A percentile compares a stretch with the other conserved stretches of the same genome.
These are phyloP conservation scores for Chamaenerion angustifolium DNA, from an alignment of 345 rosid genomes.

Conservation along the genomic window DNA sequence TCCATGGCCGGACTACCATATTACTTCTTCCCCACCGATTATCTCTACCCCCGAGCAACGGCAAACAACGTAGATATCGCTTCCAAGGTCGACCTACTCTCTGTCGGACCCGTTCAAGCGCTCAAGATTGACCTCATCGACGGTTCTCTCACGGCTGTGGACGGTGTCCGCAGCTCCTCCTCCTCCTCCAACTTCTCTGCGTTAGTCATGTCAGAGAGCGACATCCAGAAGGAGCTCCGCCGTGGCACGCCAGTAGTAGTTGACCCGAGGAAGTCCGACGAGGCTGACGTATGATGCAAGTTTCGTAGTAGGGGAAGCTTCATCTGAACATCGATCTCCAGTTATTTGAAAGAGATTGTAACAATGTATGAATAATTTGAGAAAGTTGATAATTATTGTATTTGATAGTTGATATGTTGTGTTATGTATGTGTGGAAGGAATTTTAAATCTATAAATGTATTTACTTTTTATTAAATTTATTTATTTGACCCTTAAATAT, in stretches of 20 bases:
- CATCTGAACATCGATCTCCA: no score
- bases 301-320: no score
- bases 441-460: no score
- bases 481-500: no score
- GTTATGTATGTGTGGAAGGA: no score
- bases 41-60: slow-evolving; percentile 7
- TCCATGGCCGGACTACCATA: slow-evolving; percentile 11
- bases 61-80: not conserved
- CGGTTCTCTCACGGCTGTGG: no score
- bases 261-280: slow-evolving; percentile 1
- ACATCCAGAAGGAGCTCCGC: not conserved
- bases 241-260: slow-evolving; percentile 5
- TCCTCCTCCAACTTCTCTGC: not conserved
- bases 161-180: not conserved
- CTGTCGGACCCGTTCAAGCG: not conserved
- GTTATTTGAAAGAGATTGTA: no score
- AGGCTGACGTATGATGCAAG: no score
- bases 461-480: no score
- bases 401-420: no score
- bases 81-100: not conserved
- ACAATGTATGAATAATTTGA: no score
- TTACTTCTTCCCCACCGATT: slow-evolving; percentile 16
- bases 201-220: not conserved
- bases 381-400: no score
- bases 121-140: not conserved